These are phyloP conservation scores for Kalmanozyma brasiliensis DNA, from an alignment of 1,284 basidiomycete species.

Conservation along the genomic window DNA sequence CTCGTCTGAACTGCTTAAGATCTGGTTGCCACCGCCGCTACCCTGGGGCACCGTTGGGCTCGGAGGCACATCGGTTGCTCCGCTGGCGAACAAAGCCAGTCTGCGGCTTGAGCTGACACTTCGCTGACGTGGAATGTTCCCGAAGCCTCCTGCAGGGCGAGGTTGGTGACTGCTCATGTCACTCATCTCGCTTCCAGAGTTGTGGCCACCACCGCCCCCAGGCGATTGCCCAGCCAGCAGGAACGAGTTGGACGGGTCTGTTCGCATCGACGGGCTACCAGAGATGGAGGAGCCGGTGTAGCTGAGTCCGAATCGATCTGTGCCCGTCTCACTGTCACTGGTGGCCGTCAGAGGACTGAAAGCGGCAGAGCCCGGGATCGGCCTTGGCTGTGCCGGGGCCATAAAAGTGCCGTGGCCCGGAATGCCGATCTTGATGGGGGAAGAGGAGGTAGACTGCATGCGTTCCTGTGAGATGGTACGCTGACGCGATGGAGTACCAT, in stretches of 20 bases:
- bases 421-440: constrained; percentile 54
- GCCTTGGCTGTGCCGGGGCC: constrained; percentile 53
- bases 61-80: constrained; percentile 21
- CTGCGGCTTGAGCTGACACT: constrained; percentile 34
- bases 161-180: constrained; percentile 38
- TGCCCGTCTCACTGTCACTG: constrained; percentile 52
- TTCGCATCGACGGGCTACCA: constrained; percentile 42
- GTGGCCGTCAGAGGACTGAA: constrained; percentile 55
- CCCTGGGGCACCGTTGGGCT: constrained; percentile 27
- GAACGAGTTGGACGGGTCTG: constrained; percentile 28
- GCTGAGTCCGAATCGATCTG: constrained; percentile 57
- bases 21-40: constrained; percentile 16
- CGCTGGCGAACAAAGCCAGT: constrained; percentile 28
- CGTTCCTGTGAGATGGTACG: constrained; percentile 43
- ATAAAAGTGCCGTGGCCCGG: constrained; percentile 41
- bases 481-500: background rate
- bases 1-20: constrained; percentile 59
- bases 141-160: constrained; percentile 35
- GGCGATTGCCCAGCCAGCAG: constrained; percentile 39
- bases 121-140: constrained; percentile 38
- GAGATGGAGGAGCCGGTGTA: constrained; percentile 57
- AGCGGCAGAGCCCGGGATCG: constrained; percentile 41
- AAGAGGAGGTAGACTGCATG: constrained; percentile 7
- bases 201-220: constrained; percentile 30
- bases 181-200: constrained; percentile 49